Evolutionary conservation across 2,329 filamentous ascomycete genomes (phyloP).

Genomic region (Diaporthe velutina): DNA sequence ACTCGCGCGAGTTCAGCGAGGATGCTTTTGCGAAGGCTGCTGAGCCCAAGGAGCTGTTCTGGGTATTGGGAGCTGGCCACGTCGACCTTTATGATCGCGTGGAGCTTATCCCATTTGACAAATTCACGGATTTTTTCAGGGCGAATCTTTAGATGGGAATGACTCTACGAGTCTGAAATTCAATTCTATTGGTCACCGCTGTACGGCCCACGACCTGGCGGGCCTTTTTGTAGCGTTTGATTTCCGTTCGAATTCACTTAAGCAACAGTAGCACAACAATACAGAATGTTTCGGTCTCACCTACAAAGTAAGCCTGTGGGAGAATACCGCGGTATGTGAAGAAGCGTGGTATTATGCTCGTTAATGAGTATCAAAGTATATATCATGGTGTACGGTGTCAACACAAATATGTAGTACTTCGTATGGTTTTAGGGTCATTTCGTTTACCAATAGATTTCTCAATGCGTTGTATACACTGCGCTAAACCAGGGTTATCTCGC

Average conservation of each 20-base stretch:
- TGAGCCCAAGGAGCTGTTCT: constrained; percentile 18
- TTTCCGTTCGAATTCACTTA: too few relatives aligned
- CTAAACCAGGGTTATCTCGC: not conserved
- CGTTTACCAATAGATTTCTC: too few relatives aligned
- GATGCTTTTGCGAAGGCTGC: constrained; percentile 8
- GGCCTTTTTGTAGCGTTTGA: not conserved
- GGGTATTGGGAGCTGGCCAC: not conserved
- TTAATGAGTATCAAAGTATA: too few relatives aligned
- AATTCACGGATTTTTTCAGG: constrained; percentile 18
- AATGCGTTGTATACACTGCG: too few relatives aligned
- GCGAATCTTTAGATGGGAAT: not conserved
- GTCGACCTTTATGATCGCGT: constrained; percentile 10
- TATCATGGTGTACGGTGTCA: too few relatives aligned
- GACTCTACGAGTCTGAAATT: not conserved
- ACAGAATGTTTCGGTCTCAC: too few relatives aligned
- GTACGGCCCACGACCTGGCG: not conserved
- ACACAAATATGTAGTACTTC: too few relatives aligned
- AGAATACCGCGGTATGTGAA: too few relatives aligned
- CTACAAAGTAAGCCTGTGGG: too few relatives aligned
- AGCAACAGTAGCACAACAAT: too few relatives aligned
- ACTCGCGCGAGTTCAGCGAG: constrained; percentile 18
- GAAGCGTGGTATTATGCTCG: too few relatives aligned
- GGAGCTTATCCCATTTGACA: constrained; percentile 13
- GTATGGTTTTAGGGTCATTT: too few relatives aligned
- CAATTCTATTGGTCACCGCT: not conserved